These are phyloP conservation scores for Fusarium odoratissimum DNA, from an alignment of 2,329 filamentous ascomycete genomes.

Conservation along the genomic window DNA sequence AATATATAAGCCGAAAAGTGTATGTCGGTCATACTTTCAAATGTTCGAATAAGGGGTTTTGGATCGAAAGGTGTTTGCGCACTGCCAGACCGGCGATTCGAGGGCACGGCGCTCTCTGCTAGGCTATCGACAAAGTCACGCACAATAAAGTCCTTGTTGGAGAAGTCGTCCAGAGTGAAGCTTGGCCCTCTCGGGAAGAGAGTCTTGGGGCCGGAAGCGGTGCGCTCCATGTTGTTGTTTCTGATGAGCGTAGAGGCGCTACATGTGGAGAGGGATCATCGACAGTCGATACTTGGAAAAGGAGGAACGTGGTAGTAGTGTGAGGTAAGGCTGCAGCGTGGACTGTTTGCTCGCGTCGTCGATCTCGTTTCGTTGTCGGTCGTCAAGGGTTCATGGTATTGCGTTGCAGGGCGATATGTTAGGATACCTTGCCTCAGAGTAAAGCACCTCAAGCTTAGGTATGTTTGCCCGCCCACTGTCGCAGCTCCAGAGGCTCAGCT, in stretches of 20 bases:
- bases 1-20: neutral
- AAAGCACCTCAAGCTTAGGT: conserved; percentile 10
- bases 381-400: conserved; percentile 31
- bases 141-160: conserved; percentile 93
- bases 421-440: conserved; percentile 8
- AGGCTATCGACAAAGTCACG: conserved; percentile 97
- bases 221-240: conserved; percentile 55
- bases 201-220: conserved; percentile 66
- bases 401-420: conserved; percentile 13
- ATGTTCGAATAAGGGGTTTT: conserved; percentile 95
- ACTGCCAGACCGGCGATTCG: conserved; percentile 80
- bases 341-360: conserved; percentile 23
- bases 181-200: conserved; percentile 82
- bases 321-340: neutral
- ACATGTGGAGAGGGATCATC: conserved; percentile 46
- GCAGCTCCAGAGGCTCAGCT: conserved; percentile 29
- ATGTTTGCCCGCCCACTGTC: neutral
- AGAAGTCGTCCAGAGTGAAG: conserved; percentile 90
- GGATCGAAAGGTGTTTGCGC: conserved; percentile 82
- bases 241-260: conserved; percentile 39
- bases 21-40: conserved; percentile 71
- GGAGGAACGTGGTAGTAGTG: neutral
- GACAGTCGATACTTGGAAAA: conserved; percentile 12
- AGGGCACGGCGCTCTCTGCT: conserved; percentile 84
- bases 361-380: conserved; percentile 24